These are phyloP conservation scores for Coix lacrymajobi DNA, from an alignment of 176 grass and related monocot genomes.

Conservation along the genomic window DNA sequence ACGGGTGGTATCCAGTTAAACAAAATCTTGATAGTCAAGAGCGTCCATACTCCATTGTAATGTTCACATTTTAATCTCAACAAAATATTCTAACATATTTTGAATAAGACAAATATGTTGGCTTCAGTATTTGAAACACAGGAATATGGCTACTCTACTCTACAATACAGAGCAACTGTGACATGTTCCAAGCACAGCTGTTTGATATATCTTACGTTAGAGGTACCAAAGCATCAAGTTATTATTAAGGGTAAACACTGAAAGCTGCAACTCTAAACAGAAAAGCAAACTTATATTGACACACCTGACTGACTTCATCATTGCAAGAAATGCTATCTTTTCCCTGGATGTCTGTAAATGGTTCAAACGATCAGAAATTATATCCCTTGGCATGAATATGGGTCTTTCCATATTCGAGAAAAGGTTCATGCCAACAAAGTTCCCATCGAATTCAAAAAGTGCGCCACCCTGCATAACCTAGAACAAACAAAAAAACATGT, in stretches of 20 bases:
- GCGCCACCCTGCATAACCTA: slow-evolving; percentile 11
- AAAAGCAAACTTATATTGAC: not conserved
- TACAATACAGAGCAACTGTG: not conserved
- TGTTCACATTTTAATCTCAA: not conserved
- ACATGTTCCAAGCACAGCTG: not conserved
- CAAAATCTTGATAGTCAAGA: not conserved
- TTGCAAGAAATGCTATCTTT: not conserved
- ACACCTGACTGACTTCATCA: not conserved
- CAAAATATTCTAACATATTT: not conserved
- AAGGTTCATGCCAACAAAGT: slow-evolving; percentile 24
- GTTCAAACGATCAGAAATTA: not conserved
- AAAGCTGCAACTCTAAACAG: not conserved
- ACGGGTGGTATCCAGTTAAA: not conserved
- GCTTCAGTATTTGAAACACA: too few species aligned
- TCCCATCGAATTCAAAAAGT: slow-evolving; percentile 23
- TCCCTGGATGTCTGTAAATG: not conserved
- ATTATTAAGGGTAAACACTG: not conserved
- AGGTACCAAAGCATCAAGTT: not conserved
- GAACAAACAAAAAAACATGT: not conserved
- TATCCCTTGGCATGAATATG: not conserved
- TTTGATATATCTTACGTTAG: not conserved
- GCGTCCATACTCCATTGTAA: not conserved
- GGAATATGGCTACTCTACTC: not conserved
- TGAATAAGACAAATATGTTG: too few species aligned
- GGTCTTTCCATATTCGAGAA: not conserved